Evolutionary conservation across 345 rosid species (phyloP).

Genomic region (Citrus trifoliata): DNA sequence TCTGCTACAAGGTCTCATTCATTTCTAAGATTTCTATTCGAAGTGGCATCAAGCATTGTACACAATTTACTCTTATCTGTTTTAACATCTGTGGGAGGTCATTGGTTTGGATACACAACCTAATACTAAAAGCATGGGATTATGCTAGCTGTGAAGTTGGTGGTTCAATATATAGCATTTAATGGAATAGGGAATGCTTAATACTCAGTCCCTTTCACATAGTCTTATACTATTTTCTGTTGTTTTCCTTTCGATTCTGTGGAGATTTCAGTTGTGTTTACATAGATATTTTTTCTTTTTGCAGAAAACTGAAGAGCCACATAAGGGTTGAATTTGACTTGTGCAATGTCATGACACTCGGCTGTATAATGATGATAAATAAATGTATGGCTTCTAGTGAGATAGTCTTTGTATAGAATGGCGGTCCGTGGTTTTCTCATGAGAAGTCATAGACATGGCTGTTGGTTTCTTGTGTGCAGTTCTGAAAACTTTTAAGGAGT

Average conservation of each 20-base stretch:
- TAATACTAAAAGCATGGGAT: neutral
- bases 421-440: neutral
- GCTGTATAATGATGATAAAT: conserved; percentile 4
- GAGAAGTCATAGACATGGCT: neutral
- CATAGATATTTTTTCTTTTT: neutral
- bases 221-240: neutral
- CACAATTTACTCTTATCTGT: neutral
- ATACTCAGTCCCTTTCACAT: neutral
- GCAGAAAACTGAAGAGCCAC: conserved; percentile 24
- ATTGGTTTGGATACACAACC: neutral
- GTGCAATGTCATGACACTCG: neutral
- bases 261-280: neutral
- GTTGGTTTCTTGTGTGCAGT: neutral
- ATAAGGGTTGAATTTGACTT: conserved; percentile 8
- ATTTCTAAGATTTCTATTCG: neutral
- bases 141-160: neutral
- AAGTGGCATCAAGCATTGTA: neutral
- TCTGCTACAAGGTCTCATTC: neutral
- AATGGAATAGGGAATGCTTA: neutral
- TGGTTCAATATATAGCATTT: neutral
- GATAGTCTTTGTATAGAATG: neutral
- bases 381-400: conserved; percentile 13
- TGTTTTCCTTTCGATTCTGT: neutral
- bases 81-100: neutral
- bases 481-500: neutral